phyloP scores from a whole-genome alignment of 2,329 filamentous ascomycete species.

The Pleoardoris graminearum region DNA sequence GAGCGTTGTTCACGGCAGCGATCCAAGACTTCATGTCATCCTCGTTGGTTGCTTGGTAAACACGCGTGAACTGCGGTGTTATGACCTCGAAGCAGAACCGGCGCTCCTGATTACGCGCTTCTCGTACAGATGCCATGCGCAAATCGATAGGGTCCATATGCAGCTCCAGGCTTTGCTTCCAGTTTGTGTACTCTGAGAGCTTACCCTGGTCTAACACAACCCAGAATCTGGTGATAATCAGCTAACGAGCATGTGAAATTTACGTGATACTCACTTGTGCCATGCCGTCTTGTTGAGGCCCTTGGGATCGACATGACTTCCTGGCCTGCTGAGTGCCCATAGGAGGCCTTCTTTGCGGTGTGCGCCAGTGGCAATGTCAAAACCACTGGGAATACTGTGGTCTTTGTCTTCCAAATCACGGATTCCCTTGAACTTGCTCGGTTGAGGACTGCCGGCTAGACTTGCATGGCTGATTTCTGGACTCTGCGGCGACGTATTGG shows the following conservation, averaged over 20 bases:
- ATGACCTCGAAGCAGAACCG: conserved; percentile 99
- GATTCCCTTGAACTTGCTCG: conserved; percentile 81
- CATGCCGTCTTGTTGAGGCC: conserved; percentile 96
- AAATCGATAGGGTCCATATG: conserved; percentile 98
- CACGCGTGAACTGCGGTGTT: conserved; percentile 90
- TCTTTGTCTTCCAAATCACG: conserved; percentile 89
- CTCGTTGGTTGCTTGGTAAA: conserved; percentile 96
- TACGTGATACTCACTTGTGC: conserved; percentile 83
- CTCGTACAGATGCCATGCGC: conserved; percentile 93
- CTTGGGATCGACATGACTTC: conserved; percentile 92
- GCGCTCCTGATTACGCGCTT: conserved; percentile 90
- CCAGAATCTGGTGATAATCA: conserved; percentile 74
- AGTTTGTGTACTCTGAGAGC: conserved; percentile 97
- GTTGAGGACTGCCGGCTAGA: conserved; percentile 40
- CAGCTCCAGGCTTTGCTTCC: conserved; percentile 95
- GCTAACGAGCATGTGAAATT: conserved; percentile 1
- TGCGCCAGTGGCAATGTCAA: conserved; percentile 61
- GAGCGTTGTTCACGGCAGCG: conserved; percentile 89
- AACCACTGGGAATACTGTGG: conserved; percentile 35
- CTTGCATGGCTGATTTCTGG: conserved; percentile 32
- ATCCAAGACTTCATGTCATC: conserved; percentile 99
- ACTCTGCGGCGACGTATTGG: conserved; percentile 32
- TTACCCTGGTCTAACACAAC: conserved; percentile 97
- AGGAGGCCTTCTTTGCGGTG: conserved; percentile 91
- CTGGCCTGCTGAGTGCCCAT: conserved; percentile 91